Percentiles rank a stretch among this genome's conserved stretches.
phyloP scores from a whole-genome alignment of 331 rosid genomes.

The Spiraea crenata region DNA sequence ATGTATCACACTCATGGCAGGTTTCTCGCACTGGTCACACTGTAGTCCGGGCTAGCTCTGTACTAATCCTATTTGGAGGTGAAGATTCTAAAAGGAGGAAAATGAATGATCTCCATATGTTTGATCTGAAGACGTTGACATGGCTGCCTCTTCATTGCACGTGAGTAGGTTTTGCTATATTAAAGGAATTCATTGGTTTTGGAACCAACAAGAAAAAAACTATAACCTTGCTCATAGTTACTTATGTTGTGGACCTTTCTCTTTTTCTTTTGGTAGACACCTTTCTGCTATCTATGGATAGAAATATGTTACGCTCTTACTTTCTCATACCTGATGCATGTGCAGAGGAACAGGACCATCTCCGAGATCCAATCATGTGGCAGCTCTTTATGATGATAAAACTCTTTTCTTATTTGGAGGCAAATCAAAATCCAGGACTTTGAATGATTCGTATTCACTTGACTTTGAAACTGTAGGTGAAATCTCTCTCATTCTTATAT shows the following conservation, averaged over 20 bases:
- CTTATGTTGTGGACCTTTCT: not conserved
- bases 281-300: not conserved
- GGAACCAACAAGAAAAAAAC: constrained; percentile 3
- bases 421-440: constrained; percentile 69
- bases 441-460: constrained; percentile 81
- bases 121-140: constrained; percentile 81
- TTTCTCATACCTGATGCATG: not conserved
- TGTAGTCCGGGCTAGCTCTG: constrained; percentile 68
- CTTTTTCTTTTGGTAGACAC: too few relatives aligned
- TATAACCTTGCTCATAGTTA: not conserved
- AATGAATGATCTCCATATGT: constrained; percentile 87
- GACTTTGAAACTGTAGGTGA: constrained; percentile 82
- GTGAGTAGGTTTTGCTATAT: constrained; percentile 49
- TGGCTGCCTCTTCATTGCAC: constrained; percentile 95
- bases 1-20: constrained; percentile 41
- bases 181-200: constrained; percentile 1
- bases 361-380: constrained; percentile 82
- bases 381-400: constrained; percentile 84
- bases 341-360: constrained; percentile 89
- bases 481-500: constrained; percentile 24
- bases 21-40: constrained; percentile 89
- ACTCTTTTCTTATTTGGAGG: constrained; percentile 80
- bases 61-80: constrained; percentile 77
- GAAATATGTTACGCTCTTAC: not conserved
- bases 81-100: constrained; percentile 84